Conservation (phyloP, 345 rosid genomes). For the Brassica napus region Da-Ae NC_063449.1:28175501-28176000, state of each 20-base stretch:
- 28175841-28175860: background rate
- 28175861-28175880: background rate
- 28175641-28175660: background rate
- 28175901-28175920: background rate
- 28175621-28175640: background rate
- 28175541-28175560: background rate
- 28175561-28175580: background rate
- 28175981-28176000: background rate
- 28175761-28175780: background rate
- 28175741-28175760: background rate
- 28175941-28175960: background rate
- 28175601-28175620: background rate
- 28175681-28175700: constrained; percentile 1
- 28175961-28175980: background rate
- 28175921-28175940: background rate
- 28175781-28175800: background rate
- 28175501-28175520: background rate
- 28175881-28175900: background rate
- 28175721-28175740: background rate
- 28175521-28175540: background rate
- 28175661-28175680: background rate
- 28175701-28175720: background rate
- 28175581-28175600: background rate
- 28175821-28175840: background rate
- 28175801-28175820: background rate